Evolutionary conservation across 768 basidiomycete species (phyloP).

Genomic region (Coprinellus micaceus): DNA sequence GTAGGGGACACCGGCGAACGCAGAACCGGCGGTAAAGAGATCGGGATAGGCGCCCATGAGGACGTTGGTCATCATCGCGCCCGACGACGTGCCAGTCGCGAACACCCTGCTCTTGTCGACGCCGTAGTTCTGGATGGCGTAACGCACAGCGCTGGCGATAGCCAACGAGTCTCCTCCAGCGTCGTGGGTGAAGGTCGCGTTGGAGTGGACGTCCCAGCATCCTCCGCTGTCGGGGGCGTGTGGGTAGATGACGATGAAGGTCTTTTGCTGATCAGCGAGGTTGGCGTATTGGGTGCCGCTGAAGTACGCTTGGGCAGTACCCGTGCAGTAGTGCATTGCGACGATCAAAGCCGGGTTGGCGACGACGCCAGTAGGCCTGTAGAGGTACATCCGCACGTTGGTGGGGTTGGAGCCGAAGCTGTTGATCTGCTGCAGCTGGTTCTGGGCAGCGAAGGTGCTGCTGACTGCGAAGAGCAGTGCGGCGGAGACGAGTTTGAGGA

Average conservation of each 20-base stretch:
- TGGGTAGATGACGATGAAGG: constrained; percentile 51
- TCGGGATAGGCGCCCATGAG: constrained; percentile 53
- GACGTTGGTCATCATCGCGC: constrained; percentile 61
- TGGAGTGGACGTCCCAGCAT: constrained; percentile 54
- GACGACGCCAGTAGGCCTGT: constrained; percentile 36
- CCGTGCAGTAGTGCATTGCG: constrained; percentile 52
- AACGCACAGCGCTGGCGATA: constrained; percentile 45
- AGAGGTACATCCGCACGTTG: constrained; percentile 45
- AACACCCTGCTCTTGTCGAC: constrained; percentile 47
- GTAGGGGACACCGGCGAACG: constrained; percentile 51
- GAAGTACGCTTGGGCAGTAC: constrained; percentile 51
- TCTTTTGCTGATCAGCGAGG: constrained; percentile 41
- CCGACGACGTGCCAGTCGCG: constrained; percentile 49
- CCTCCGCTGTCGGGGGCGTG: constrained; percentile 39
- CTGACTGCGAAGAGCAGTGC: constrained; percentile 11
- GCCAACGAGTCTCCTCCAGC: constrained; percentile 52
- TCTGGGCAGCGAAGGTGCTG: constrained; percentile 25
- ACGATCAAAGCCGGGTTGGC: constrained; percentile 45
- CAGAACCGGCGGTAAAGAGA: constrained; percentile 45
- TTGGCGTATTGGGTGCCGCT: constrained; percentile 44
- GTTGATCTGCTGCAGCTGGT: constrained; percentile 36
- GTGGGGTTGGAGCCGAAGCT: constrained; percentile 54
- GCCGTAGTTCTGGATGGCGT: constrained; percentile 44
- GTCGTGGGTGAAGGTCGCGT: constrained; percentile 50
- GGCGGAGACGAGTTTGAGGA: not conserved